Evolutionary conservation across 2,329 filamentous ascomycete genomes (phyloP).

Genomic region (Harringtonia lauricola): DNA sequence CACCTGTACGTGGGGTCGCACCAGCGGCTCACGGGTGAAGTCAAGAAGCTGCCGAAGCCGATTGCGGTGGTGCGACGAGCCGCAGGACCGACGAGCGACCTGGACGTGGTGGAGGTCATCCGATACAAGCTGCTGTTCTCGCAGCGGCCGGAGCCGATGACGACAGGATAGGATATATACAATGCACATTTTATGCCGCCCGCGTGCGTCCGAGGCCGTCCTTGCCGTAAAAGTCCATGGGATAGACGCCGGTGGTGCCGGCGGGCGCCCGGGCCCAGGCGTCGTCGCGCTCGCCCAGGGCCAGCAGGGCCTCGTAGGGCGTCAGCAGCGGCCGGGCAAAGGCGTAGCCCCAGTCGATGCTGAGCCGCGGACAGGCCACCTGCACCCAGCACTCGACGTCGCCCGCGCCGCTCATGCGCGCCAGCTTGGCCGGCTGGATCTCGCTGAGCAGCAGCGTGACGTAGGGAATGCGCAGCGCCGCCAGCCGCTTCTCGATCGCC

Average conservation of each 20-base stretch:
- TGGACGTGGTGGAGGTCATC: conserved; percentile 82
- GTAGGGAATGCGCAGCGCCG: conserved; percentile 61
- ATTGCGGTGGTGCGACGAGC: conserved; percentile 62
- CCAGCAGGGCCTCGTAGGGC: conserved; percentile 88
- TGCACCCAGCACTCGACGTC: conserved; percentile 98
- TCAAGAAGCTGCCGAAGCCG: conserved; percentile 73
- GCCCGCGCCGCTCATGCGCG: conserved; percentile 67
- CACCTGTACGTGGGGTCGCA: conserved; percentile 83
- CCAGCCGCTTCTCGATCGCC: conserved; percentile 70
- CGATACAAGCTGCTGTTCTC: conserved; percentile 82
- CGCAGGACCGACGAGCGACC: conserved; percentile 29
- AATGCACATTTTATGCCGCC: conserved; percentile 15
- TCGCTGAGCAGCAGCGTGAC: conserved; percentile 83
- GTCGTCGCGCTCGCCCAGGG: conserved; percentile 67
- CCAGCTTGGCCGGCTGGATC: conserved; percentile 92
- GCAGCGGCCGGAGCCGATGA: conserved; percentile 74
- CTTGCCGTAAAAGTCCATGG: conserved; percentile 96
- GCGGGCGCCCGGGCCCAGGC: conserved; percentile 34
- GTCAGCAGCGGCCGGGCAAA: conserved; percentile 82
- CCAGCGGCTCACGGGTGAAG: conserved; percentile 79
- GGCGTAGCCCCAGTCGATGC: conserved; percentile 98
- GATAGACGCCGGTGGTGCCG: conserved; percentile 67
- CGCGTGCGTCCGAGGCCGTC: conserved; percentile 80
- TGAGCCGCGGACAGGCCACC: conserved; percentile 89
- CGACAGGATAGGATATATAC: conserved; percentile 24